Percentiles rank a stretch among this genome's conserved stretches.
Evolutionary conservation across 768 basidiomycete genomes (phyloP).

Genomic region (Leccinellum albellum): DNA sequence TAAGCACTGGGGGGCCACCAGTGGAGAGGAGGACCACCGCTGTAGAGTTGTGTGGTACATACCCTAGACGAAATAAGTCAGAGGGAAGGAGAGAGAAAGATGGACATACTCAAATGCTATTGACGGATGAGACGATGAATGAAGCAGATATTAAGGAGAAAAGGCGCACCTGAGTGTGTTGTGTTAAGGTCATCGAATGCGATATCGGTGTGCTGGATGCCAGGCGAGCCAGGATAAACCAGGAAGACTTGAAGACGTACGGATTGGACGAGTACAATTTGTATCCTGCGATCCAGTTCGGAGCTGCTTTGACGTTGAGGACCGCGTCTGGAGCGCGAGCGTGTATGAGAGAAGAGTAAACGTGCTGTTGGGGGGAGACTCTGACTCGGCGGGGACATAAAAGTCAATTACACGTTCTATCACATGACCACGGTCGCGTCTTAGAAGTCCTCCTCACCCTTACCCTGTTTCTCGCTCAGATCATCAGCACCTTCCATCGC

Average conservation of each 20-base stretch:
- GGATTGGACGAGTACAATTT: slow-evolving; percentile 85
- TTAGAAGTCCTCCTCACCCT: slow-evolving; percentile 38
- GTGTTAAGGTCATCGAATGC: slow-evolving; percentile 85
- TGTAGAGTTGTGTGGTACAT: slow-evolving; percentile 83
- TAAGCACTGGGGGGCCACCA: slow-evolving; percentile 59
- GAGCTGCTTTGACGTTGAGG: slow-evolving; percentile 57
- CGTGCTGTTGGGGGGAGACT: slow-evolving; percentile 60
- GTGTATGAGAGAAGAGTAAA: slow-evolving; percentile 70
- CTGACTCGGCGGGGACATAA: slow-evolving; percentile 30
- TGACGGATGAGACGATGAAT: slow-evolving; percentile 7
- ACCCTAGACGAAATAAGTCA: slow-evolving; percentile 45
- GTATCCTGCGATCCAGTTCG: slow-evolving; percentile 64
- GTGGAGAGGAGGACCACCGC: slow-evolving; percentile 74
- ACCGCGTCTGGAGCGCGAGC: slow-evolving; percentile 76
- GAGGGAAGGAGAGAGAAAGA: not conserved
- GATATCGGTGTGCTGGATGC: slow-evolving; percentile 57
- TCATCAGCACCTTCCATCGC: slow-evolving; percentile 71
- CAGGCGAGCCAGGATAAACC: slow-evolving; percentile 43
- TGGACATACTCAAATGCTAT: slow-evolving; percentile 82
- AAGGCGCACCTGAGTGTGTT: slow-evolving; percentile 69
- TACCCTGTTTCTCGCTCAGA: slow-evolving; percentile 36
- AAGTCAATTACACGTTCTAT: slow-evolving; percentile 1
- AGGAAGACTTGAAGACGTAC: slow-evolving; percentile 53
- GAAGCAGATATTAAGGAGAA: not conserved
- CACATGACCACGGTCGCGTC: slow-evolving; percentile 31